Percentiles rank a stretch among this genome's conserved stretches.
Conservation (phyloP, 352 stramenopile genomes). For the Pythium phragmiticola region DNA sequence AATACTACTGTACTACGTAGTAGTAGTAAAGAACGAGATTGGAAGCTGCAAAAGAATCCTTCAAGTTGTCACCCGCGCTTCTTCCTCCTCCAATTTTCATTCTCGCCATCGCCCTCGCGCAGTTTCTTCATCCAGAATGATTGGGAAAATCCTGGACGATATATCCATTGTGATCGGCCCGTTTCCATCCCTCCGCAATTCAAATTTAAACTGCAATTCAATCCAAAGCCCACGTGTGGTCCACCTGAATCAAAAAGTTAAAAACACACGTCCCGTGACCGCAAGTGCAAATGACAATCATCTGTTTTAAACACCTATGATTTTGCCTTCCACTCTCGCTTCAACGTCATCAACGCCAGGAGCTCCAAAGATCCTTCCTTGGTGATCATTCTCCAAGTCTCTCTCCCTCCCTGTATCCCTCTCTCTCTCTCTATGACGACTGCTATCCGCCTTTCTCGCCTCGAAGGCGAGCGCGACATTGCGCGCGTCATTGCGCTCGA, state of each 20-base stretch:
- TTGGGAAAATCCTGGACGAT: too few relatives aligned
- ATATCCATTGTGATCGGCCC: too few relatives aligned
- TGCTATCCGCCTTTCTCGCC: constrained; percentile 7
- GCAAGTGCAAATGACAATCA: background rate
- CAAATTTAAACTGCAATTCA: constrained; percentile 1
- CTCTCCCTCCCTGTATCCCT: background rate
- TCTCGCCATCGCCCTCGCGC: too few relatives aligned
- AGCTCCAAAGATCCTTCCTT: background rate
- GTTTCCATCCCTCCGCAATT: background rate
- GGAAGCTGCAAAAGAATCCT: too few relatives aligned
- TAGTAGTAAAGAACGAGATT: too few relatives aligned
- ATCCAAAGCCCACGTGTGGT: constrained; percentile 2
- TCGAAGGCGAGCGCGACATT: constrained; percentile 31
- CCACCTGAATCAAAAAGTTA: background rate
- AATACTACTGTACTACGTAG: too few relatives aligned
- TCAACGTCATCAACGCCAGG: constrained; percentile 19
- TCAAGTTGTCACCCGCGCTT: too few relatives aligned
- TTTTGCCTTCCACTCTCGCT: constrained; percentile 6
- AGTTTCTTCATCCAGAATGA: too few relatives aligned
- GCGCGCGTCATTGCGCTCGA: constrained; percentile 49
- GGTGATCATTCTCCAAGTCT: background rate
- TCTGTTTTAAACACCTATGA: constrained; percentile 16
- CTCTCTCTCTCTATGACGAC: constrained; percentile 6
- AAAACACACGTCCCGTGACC: background rate
- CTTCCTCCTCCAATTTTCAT: too few relatives aligned